Conservation (phyloP, 371 early-diverging fungal species). For the Scutellospora calospora region DNA sequence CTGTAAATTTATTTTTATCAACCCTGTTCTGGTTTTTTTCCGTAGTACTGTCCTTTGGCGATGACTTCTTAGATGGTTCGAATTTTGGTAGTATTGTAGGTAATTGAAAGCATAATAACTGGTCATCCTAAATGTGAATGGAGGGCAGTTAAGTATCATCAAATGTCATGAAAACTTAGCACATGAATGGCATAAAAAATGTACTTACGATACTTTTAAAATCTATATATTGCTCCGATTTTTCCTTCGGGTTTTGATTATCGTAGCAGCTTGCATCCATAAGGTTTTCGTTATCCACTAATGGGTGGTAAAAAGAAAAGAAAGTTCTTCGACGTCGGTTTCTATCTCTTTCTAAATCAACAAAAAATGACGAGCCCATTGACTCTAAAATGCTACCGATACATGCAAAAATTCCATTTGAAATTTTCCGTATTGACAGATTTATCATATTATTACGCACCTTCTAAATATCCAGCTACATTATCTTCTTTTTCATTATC, state of each 20-base stretch:
- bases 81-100: slow-evolving; percentile 17
- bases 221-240: not conserved
- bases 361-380: slow-evolving; percentile 24
- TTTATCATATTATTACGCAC: too few relatives aligned
- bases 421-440: too few relatives aligned
- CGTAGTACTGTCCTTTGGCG: not conserved
- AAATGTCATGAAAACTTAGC: not conserved
- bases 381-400: slow-evolving; percentile 17
- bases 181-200: not conserved
- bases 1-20: not conserved
- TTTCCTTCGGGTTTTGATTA: not conserved
- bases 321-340: slow-evolving; percentile 30
- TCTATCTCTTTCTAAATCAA: slow-evolving; percentile 30
- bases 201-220: not conserved
- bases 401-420: too few relatives aligned
- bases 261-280: not conserved
- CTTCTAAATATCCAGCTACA: too few relatives aligned
- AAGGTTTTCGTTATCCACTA: not conserved
- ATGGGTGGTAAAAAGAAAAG: slow-evolving; percentile 33
- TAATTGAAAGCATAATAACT: slow-evolving; percentile 32
- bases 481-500: slow-evolving; percentile 16
- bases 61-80: slow-evolving; percentile 7
- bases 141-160: not conserved
- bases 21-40: not conserved
- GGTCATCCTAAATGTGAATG: slow-evolving; percentile 2